Evolutionary conservation across 2,329 filamentous ascomycete species (phyloP).

Genomic region (Fusarium redolens): DNA sequence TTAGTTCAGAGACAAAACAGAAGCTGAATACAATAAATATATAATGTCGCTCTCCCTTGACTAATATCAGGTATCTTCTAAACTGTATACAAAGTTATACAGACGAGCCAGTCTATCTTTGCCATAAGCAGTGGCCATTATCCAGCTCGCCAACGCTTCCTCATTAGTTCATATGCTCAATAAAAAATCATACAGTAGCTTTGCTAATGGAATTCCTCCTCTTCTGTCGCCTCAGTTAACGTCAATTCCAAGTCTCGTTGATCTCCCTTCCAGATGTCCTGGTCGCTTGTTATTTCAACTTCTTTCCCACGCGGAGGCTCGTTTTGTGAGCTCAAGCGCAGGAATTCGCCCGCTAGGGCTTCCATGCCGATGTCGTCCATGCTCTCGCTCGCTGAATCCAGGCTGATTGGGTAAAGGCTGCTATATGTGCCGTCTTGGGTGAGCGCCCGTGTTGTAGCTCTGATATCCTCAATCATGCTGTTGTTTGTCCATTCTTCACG

Average conservation of each 20-base stretch:
- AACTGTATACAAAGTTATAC: neutral
- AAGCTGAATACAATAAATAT: neutral
- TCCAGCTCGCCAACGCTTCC: no score
- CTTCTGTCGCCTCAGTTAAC: conserved; percentile 19
- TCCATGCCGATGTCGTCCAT: conserved; percentile 20
- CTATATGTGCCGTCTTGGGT: neutral
- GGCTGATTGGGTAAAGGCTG: conserved; percentile 16
- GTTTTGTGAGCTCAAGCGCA: neutral
- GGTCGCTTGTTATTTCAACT: neutral
- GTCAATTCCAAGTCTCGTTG: conserved; percentile 12
- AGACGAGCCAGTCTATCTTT: neutral
- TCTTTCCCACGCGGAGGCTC: neutral
- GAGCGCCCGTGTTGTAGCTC: neutral
- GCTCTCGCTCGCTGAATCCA: conserved; percentile 2
- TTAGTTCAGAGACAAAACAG: no score
- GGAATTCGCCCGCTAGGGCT: neutral
- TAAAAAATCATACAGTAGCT: neutral
- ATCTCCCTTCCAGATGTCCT: conserved; percentile 8
- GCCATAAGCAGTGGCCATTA: neutral
- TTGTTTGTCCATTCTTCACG: neutral
- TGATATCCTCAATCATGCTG: conserved; percentile 6
- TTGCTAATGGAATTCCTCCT: neutral
- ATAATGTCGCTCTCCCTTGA: neutral
- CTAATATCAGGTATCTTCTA: neutral
- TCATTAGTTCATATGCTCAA: neutral